These are phyloP conservation scores for Pholiota adiposa DNA, from an alignment of 1,284 basidiomycete species.

Conservation along the genomic window DNA sequence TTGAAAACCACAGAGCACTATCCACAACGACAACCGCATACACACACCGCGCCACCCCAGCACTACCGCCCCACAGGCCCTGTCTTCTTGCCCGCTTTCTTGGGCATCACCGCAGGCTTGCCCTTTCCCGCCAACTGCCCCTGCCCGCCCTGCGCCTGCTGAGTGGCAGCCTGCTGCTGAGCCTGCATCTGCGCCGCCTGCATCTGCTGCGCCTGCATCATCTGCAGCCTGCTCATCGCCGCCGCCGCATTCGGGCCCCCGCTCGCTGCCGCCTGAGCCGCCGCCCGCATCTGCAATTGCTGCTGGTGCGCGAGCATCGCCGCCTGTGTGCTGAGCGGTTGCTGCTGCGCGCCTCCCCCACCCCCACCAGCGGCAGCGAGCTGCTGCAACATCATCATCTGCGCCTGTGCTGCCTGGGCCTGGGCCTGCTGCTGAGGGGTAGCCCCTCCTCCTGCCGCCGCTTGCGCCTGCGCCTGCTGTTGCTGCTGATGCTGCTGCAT, in stretches of 20 bases:
- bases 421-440: constrained; percentile 8
- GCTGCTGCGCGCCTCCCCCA: too few species aligned
- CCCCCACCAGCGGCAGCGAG: too few species aligned
- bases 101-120: constrained; percentile 11
- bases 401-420: constrained; percentile 5
- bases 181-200: constrained; percentile 8
- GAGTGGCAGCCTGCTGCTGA: not conserved
- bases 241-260: too few species aligned
- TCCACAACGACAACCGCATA: not conserved
- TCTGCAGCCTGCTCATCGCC: too few species aligned
- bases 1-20: too few species aligned
- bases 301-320: too few species aligned
- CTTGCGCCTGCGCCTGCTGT: constrained; percentile 2
- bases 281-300: too few species aligned
- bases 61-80: constrained; percentile 8
- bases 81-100: constrained; percentile 19
- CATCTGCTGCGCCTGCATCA: too few species aligned
- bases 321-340: too few species aligned
- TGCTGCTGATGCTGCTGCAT: constrained; percentile 7
- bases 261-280: too few species aligned
- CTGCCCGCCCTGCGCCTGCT: constrained; percentile 4
- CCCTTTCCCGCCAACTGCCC: constrained; percentile 9
- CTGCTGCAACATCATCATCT: constrained; percentile 5
- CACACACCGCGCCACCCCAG: not conserved
- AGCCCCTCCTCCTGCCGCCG: not conserved